Evolutionary conservation across 441 rosid genomes (phyloP), one percentile per base, ranked within the genome.

Genomic region (Raphanus hybrid): DNA sequence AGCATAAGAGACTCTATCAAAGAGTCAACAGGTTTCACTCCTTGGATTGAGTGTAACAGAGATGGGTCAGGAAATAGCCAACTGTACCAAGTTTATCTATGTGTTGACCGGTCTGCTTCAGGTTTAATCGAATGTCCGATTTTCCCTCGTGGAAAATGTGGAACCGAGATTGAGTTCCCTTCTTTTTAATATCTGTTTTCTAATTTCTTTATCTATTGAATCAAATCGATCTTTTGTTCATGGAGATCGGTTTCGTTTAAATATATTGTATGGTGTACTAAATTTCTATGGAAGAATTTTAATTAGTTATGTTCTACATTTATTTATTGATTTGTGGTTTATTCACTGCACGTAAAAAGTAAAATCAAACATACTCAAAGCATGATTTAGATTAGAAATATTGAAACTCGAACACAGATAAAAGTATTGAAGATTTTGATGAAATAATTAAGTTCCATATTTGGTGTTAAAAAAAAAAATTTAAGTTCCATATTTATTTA

Each of bases 71-170:
- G 68, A 0, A 84, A 90, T 63, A 85, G 81, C 70, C 98, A 94
- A 73, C 78, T 94, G 39, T 87, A 64, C 74, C 92, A 91, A 79
- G 79, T 94, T 14, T 94, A 83, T 34, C 8, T 88, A 37, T 94
- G 98, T 39, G 94, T 86, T 2, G 94, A 92, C 74, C 88, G 88
- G 45, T 87, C 94, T 2, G 98, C 82, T 2, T 76, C 89, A 1
- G 86, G 89, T 15, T 76, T 92, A 67, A 85, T 94, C 5, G 75
- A 92, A 48, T 94, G 98, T 8, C 97, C 97, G 4, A 64, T 85
- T 34, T 75, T 75, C 9, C 97, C 90, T 0, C 84, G 3, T 48
- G 75, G 82, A 3, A 81, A 75, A 74, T 94, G 97, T 80, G 82
- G 82, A 32, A 70, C 82, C 3, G 67, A 62, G 15, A 82, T 94